phyloP scores from a whole-genome alignment of 768 basidiomycete species.

The Steccherinum ochraceum region DNA sequence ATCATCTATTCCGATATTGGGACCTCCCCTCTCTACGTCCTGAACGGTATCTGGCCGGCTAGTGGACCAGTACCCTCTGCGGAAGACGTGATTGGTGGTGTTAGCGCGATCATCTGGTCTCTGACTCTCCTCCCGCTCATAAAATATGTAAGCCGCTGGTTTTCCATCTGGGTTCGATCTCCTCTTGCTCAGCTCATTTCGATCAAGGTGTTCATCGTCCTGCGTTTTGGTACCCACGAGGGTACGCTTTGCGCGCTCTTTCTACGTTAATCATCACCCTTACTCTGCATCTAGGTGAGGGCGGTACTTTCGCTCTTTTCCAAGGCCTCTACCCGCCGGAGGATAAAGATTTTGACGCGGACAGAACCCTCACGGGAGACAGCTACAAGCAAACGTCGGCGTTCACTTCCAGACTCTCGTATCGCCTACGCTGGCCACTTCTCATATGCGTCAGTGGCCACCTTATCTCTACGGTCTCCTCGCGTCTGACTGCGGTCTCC shows the following conservation, averaged over 20 bases:
- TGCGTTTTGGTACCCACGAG: constrained; percentile 44
- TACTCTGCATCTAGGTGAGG: constrained; percentile 56
- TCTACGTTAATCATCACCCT: no score
- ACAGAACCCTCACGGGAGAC: constrained; percentile 49
- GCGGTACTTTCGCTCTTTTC: constrained; percentile 60
- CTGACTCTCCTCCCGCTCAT: constrained; percentile 52
- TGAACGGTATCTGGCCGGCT: constrained; percentile 59
- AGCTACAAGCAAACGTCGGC: constrained; percentile 12
- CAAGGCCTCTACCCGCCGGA: constrained; percentile 53
- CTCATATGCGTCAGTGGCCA: constrained; percentile 43
- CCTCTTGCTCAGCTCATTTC: no score
- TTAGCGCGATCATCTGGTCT: constrained; percentile 62
- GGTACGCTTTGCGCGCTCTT: no score
- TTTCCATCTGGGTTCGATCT: not conserved
- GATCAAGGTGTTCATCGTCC: constrained; percentile 39
- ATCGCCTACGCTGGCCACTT: constrained; percentile 40
- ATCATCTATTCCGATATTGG: constrained; percentile 42
- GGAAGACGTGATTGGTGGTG: constrained; percentile 59
- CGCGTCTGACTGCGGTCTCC: no score
- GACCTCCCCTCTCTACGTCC: constrained; percentile 57
- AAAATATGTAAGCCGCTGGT: constrained; percentile 50
- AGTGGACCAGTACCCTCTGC: constrained; percentile 37
- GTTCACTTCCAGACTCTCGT: not conserved
- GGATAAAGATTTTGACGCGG: constrained; percentile 38
- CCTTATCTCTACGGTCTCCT: not conserved